Evolutionary conservation across 1,284 basidiomycete genomes (phyloP).

Genomic region (Naganishia sp.): DNA sequence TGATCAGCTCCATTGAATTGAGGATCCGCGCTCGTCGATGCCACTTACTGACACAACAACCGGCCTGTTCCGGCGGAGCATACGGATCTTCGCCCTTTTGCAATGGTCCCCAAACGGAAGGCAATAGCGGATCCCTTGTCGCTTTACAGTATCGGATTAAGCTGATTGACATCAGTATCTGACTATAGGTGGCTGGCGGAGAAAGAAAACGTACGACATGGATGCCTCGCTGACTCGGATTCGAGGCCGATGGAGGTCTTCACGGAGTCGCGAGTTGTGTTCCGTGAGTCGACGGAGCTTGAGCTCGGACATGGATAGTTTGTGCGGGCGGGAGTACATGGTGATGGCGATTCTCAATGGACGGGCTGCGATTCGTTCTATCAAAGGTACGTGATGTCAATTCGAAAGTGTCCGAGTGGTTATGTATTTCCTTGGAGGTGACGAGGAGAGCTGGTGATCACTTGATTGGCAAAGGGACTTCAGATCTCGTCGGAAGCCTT

Average conservation of each 20-base stretch:
- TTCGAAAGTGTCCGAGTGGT: neutral
- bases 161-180: conserved; percentile 53
- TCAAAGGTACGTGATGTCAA: too few relatives aligned
- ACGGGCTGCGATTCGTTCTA: neutral
- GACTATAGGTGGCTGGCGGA: neutral
- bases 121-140: conserved; percentile 83
- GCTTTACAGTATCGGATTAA: conserved; percentile 88
- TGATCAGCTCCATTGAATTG: neutral
- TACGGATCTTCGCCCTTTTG: conserved; percentile 86
- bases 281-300: conserved; percentile 89
- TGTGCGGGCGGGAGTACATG: conserved; percentile 40
- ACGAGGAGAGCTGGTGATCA: too few relatives aligned
- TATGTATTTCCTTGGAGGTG: neutral
- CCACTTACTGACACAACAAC: conserved; percentile 58
- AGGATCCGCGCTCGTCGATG: neutral
- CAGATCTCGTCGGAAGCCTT: too few relatives aligned
- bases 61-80: conserved; percentile 65
- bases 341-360: neutral
- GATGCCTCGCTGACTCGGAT: conserved; percentile 88
- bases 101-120: conserved; percentile 90
- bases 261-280: conserved; percentile 86
- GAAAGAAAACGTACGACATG: conserved; percentile 64
- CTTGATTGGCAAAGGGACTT: too few relatives aligned
- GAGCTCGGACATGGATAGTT: conserved; percentile 82
- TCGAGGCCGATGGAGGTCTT: conserved; percentile 84